Conservation (phyloP, 2,329 filamentous ascomycete genomes). For the Penicillium corylophilum region DNA sequence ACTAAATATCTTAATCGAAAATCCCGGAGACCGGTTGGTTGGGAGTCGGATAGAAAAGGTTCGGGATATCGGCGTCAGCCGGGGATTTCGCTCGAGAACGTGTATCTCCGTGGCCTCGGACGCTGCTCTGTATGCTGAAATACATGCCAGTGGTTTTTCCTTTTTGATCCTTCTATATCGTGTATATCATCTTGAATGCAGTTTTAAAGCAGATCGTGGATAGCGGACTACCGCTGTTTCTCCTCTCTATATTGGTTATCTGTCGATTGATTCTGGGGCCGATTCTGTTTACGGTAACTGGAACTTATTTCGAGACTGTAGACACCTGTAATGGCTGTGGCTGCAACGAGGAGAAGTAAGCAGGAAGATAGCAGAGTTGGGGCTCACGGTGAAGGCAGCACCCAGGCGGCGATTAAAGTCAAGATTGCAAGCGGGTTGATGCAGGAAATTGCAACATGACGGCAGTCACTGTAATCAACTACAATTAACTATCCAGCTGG, state of each 20-base stretch:
- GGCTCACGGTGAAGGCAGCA: background rate
- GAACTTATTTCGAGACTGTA: background rate
- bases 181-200: slow-evolving; percentile 46
- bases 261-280: background rate
- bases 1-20: slow-evolving; percentile 37
- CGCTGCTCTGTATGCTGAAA: slow-evolving; percentile 39
- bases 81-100: slow-evolving; percentile 27
- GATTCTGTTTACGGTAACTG: background rate
- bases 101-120: slow-evolving; percentile 27
- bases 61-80: slow-evolving; percentile 31
- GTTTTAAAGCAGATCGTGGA: slow-evolving; percentile 25
- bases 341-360: too few species aligned
- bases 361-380: background rate
- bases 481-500: too few species aligned
- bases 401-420: background rate
- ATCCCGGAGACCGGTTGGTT: slow-evolving; percentile 22
- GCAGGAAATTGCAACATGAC: background rate
- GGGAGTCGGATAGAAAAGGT: slow-evolving; percentile 36
- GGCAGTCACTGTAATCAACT: background rate
- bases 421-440: background rate
- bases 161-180: slow-evolving; percentile 35
- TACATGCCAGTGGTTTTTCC: slow-evolving; percentile 37
- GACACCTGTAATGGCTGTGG: background rate
- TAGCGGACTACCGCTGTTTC: slow-evolving; percentile 6
- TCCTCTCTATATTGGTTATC: background rate